Percentiles rank a stretch among this genome's conserved stretches.
Evolutionary conservation across 2,329 filamentous ascomycete species (phyloP).

Genomic region (Periconia sp.): DNA sequence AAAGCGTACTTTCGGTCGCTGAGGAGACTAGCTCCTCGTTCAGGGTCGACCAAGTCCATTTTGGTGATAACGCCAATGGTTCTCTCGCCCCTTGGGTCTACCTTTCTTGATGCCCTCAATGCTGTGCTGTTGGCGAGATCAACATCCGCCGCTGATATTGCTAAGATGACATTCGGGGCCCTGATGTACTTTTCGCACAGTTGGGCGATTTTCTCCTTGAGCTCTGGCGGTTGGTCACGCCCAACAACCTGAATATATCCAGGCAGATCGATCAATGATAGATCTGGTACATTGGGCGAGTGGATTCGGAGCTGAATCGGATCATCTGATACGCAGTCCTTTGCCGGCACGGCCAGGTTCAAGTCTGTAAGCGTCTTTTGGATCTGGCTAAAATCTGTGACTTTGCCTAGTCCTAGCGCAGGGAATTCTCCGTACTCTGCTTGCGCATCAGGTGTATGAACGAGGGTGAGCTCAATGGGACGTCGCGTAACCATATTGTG

Average conservation of each 20-base stretch:
- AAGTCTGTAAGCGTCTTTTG: conserved; percentile 94
- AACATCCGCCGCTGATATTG: conserved; percentile 96
- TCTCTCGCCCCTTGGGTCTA: conserved; percentile 91
- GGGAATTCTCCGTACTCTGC: conserved; percentile 97
- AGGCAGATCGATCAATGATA: conserved; percentile 94
- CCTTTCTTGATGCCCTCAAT: conserved; percentile 83
- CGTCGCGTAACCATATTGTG: conserved; percentile 97
- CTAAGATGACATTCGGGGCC: conserved; percentile 92
- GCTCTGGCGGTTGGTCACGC: conserved; percentile 83
- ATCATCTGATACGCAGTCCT: conserved; percentile 93
- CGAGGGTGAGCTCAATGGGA: conserved; percentile 92
- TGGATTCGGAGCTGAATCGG: conserved; percentile 96
- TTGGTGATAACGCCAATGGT: conserved; percentile 99
- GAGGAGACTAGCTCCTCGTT: conserved; percentile 77
- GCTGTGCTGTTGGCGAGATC: conserved; percentile 97
- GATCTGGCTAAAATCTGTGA: conserved; percentile 90
- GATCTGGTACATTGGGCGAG: conserved; percentile 91
- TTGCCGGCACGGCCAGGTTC: conserved; percentile 88
- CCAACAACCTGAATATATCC: conserved; percentile 97
- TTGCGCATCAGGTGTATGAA: conserved; percentile 88
- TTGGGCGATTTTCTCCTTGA: conserved; percentile 95
- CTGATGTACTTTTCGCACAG: conserved; percentile 99
- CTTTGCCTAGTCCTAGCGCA: conserved; percentile 84
- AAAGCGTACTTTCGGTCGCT: conserved; percentile 92
- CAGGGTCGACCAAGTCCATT: conserved; percentile 93